Evolutionary conservation across 148 eudicot genomes (phyloP).

Genomic region (Vaccinium darrowii): DNA sequence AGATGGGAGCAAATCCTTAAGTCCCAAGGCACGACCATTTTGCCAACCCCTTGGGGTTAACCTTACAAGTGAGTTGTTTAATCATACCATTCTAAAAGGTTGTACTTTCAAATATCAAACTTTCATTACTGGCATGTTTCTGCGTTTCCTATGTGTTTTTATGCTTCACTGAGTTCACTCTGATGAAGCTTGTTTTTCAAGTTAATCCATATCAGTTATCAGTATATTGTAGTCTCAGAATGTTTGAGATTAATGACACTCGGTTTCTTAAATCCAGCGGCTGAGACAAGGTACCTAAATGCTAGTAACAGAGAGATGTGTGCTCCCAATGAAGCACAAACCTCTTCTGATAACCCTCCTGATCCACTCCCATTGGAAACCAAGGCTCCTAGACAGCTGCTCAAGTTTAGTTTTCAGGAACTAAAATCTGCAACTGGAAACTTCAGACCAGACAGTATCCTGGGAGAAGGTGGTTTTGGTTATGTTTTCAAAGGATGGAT

Average conservation of each 20-base stretch:
- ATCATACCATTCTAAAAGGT: neutral
- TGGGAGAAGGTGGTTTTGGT: conserved; percentile 98
- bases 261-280: conserved; percentile 46
- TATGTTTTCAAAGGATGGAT: conserved; percentile 97
- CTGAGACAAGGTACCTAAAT: conserved; percentile 86
- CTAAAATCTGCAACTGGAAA: conserved; percentile 93
- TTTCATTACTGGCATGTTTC: neutral
- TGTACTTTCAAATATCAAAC: neutral
- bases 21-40: no score
- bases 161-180: neutral
- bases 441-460: conserved; percentile 94
- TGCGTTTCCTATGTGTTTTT: neutral
- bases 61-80: neutral
- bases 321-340: conserved; percentile 65
- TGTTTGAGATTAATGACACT: neutral
- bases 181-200: neutral
- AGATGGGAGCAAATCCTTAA: no score
- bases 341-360: conserved; percentile 50
- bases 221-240: neutral
- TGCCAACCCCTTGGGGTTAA: no score
- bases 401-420: conserved; percentile 73
- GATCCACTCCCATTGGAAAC: conserved; percentile 41
- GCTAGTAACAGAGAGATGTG: conserved; percentile 95
- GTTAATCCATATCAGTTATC: neutral
- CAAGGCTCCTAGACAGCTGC: conserved; percentile 53